Conservation (phyloP, 2,329 filamentous ascomycete genomes). For the Myriosclerotinia duriaeana region DNA sequence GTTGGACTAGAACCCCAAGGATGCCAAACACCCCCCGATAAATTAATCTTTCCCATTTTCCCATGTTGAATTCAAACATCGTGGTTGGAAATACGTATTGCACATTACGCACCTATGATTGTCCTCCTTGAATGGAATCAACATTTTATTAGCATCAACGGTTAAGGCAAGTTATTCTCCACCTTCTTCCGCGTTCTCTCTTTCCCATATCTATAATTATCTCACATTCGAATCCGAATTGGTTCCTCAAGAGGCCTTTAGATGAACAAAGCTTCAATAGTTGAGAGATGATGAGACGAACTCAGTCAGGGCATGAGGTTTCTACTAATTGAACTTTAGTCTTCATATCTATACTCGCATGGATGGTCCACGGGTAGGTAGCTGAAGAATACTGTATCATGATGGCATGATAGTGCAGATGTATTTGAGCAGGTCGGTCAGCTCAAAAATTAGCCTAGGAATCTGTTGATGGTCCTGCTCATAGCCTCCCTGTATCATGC, state of each 20-base stretch:
- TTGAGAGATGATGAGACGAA: slow-evolving; percentile 20
- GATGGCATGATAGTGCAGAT: no score
- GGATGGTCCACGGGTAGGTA: no score
- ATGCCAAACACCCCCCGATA: neutral
- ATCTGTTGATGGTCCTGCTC: neutral
- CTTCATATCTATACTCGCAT: neutral
- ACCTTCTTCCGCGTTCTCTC: slow-evolving; percentile 2
- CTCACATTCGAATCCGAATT: neutral
- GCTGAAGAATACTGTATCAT: no score
- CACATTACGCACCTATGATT: neutral
- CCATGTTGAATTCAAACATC: slow-evolving; percentile 8
- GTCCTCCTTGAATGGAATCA: slow-evolving; percentile 7
- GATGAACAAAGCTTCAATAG: slow-evolving; percentile 21
- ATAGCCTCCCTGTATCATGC: neutral
- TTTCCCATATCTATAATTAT: slow-evolving; percentile 19
- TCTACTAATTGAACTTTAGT: neutral
- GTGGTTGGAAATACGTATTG: neutral
- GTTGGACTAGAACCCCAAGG: neutral
- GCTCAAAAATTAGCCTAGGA: neutral
- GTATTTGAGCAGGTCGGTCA: no score
- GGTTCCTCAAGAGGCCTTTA: neutral
- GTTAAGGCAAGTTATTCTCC: neutral
- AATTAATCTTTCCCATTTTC: neutral
- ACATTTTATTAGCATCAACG: slow-evolving; percentile 9
- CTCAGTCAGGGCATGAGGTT: neutral